Base-by-base conservation (phyloP, 352 stramenopile genomes). In the Globisporangium splendens region DNA sequence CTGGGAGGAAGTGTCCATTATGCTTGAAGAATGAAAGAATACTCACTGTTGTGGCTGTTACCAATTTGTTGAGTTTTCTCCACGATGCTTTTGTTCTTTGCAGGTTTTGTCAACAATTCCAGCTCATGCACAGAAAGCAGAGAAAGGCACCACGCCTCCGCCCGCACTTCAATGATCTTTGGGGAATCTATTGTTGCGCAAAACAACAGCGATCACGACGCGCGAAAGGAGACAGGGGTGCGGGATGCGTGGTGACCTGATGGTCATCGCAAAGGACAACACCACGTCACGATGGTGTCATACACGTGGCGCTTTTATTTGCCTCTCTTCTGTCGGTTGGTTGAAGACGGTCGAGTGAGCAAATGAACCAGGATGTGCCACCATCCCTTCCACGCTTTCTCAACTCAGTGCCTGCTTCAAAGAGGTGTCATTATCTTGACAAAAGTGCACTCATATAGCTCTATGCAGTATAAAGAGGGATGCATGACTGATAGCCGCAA, bases 261-360 rank as follows among this genome's bases (percentile, higher is more conserved):
- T 20, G 22, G 20, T 8, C 28, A 10, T 35, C 28, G 28, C 28
- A n/a, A 31, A 50, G 52, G 52, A 43, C 52, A 59, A 59, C 41
- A 50, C 24, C 42, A 59, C 52, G 42, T 59, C 52, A 59, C 38
- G 52, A 50, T 50, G 24, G 41, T 59, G 52, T 59, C 52, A 59
- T 44, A 17, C 24, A 8, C 8, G 39, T 59, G 52, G 52, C 52
- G 24, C 52, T 59, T 59, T 58, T 59, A 47, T 57, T n/a, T 22
- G 28, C 51, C 31, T 13, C 46, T 33, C 33, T 15, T 7, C 12
- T 15, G 39, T 44, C 39, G 39, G 17, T 44, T 44, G 39, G 17
- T 44, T 44, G 39, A 44, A 44, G 17, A 8, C 39, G 39, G 12
- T 4, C 39, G 39, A 35, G 39, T n/a, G 39, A 44, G 39, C 39